Conservation (phyloP, 768 basidiomycete species). For the Clavaria fumosa region DNA sequence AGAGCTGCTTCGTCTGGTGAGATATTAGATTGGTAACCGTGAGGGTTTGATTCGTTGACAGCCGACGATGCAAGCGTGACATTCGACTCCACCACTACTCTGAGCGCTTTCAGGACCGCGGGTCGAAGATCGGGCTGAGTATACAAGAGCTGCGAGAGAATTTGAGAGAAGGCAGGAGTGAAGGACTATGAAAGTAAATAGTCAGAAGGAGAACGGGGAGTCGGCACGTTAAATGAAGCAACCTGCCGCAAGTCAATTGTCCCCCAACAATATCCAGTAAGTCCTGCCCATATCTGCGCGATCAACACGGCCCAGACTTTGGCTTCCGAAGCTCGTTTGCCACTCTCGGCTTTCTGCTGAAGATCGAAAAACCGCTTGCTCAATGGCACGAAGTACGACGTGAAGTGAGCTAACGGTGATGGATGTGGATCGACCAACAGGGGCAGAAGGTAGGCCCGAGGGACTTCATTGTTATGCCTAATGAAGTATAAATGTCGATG, state of each 20-base stretch:
- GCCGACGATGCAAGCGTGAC: constrained; percentile 30
- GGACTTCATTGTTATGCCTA: constrained; percentile 61
- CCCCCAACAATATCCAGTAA: constrained; percentile 81
- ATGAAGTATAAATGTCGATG: background rate
- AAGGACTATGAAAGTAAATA: constrained; percentile 43
- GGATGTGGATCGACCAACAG: constrained; percentile 69
- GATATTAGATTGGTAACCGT: too few relatives aligned
- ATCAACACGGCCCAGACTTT: constrained; percentile 94
- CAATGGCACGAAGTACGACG: constrained; percentile 81
- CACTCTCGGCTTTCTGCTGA: constrained; percentile 64
- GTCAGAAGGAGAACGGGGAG: background rate
- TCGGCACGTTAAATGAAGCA: constrained; percentile 10
- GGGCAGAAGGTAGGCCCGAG: constrained; percentile 85
- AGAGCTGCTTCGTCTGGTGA: constrained; percentile 42
- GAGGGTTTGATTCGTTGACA: constrained; percentile 18
- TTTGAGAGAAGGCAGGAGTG: constrained; percentile 61
- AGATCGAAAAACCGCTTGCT: constrained; percentile 88
- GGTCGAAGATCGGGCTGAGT: constrained; percentile 73
- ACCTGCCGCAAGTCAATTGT: constrained; percentile 63
- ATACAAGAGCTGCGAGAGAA: constrained; percentile 91
- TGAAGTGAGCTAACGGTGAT: constrained; percentile 73
- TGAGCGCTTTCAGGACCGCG: constrained; percentile 68
- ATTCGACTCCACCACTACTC: constrained; percentile 70
- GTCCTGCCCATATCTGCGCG: constrained; percentile 84
- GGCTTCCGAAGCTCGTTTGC: constrained; percentile 63